Conservation (phyloP, 495 filamentous ascomycete genomes). For the Cladorrhinum samala region DNA sequence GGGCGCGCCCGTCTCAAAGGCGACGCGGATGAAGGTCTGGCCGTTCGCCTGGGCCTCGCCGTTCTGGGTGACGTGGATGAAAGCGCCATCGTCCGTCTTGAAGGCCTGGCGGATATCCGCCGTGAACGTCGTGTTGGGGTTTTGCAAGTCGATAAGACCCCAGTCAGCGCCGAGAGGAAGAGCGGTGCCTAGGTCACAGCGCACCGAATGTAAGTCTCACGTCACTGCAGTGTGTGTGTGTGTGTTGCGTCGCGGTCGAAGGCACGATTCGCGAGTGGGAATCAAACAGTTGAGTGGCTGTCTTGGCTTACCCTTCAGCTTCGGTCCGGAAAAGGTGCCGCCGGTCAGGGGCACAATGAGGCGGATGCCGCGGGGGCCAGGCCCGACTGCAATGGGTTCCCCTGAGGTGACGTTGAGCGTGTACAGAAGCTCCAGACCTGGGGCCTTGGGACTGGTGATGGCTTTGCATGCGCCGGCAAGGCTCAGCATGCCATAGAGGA, state of each 20-base stretch:
- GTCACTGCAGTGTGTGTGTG: too few species aligned
- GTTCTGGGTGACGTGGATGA: constrained; percentile 12
- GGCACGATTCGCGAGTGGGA: too few species aligned
- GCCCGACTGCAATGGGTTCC: constrained; percentile 1
- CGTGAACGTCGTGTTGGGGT: constrained; percentile 8
- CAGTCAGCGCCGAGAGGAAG: constrained; percentile 17
- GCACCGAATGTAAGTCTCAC: too few species aligned
- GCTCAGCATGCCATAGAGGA: too few species aligned
- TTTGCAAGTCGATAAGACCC: constrained; percentile 13
- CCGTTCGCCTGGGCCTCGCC: constrained; percentile 9
- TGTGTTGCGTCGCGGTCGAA: too few species aligned
- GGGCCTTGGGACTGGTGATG: constrained; percentile 18
- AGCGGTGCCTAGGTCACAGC: constrained; percentile 13
- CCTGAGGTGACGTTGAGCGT: constrained; percentile 19
- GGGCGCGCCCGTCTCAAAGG: constrained; percentile 5
- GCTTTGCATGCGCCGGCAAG: too few species aligned
- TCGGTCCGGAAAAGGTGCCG: constrained; percentile 17
- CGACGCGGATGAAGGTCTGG: constrained; percentile 1
- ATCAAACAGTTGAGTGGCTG: too few species aligned
- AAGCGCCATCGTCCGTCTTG: constrained; percentile 9
- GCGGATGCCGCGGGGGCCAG: constrained; percentile 8
- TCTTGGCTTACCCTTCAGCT: constrained; percentile 16
- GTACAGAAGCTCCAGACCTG: constrained; percentile 14
- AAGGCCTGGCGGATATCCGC: constrained; percentile 16
- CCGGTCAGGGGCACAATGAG: constrained; percentile 11